Conservation (phyloP, 2,329 filamentous ascomycete genomes). For the Colletotrichum shisoi region DNA sequence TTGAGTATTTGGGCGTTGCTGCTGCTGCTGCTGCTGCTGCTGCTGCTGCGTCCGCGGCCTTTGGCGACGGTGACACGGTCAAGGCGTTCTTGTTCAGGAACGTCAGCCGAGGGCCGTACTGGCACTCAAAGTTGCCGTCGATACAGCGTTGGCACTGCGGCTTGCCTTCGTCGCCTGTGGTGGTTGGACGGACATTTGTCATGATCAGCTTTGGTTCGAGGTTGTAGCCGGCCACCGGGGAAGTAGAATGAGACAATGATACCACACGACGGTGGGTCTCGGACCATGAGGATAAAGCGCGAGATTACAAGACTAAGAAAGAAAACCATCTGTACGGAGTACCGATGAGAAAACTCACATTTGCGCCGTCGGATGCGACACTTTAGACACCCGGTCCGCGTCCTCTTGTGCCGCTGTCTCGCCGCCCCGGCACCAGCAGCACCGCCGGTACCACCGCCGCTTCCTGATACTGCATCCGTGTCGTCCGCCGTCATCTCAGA, state of each 20-base stretch:
- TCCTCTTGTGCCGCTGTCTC: conserved; percentile 42
- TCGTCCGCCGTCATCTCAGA: conserved; percentile 33
- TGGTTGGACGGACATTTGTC: background rate
- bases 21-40: conserved; percentile 20
- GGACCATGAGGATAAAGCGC: no score
- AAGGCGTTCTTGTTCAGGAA: conserved; percentile 60
- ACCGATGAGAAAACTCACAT: conserved; percentile 48
- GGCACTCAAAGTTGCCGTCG: conserved; percentile 56
- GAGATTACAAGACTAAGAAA: background rate
- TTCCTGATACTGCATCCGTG: conserved; percentile 24
- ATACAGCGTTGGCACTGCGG: conserved; percentile 59
- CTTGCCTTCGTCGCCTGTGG: conserved; percentile 60
- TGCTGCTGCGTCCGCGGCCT: conserved; percentile 9
- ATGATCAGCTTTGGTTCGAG: background rate
- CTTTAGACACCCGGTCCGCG: conserved; percentile 57
- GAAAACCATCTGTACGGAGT: no score
- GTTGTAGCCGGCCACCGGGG: no score
- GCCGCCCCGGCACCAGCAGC: background rate
- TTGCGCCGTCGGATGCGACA: conserved; percentile 59
- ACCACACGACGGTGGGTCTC: background rate
- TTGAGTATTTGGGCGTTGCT: conserved; percentile 29
- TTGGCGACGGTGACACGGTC: conserved; percentile 46
- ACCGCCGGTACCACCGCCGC: conserved; percentile 1
- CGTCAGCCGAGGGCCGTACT: conserved; percentile 57
- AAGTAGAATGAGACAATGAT: no score